Conservation (phyloP, 139 green algal species). For the Desmodesmus armatus region DNA sequence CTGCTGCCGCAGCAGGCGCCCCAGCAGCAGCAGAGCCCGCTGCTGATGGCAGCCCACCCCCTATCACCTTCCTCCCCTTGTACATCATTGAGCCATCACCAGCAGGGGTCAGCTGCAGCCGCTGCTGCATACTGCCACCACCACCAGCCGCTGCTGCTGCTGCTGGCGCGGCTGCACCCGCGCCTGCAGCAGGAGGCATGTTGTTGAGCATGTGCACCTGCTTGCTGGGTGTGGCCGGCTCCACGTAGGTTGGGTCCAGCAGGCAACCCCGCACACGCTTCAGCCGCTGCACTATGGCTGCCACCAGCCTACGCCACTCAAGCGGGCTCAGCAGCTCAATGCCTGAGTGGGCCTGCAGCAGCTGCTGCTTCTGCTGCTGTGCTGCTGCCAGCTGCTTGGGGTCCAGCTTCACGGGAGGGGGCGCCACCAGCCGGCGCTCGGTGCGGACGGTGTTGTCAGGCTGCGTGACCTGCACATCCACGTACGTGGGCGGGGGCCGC, state of each 20-base stretch:
- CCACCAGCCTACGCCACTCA: conserved; percentile 29
- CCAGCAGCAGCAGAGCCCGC: background rate
- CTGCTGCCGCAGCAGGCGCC: background rate
- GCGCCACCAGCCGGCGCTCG: no score
- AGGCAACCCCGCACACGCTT: conserved; percentile 19
- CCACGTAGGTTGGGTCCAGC: conserved; percentile 33
- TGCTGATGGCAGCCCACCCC: background rate
- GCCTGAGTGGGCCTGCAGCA: background rate
- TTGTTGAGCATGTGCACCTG: background rate
- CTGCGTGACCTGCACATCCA: background rate
- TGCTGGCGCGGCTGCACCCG: no score
- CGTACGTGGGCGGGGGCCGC: background rate
- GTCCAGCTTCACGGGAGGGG: background rate
- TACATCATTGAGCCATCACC: background rate
- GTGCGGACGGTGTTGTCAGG: background rate
- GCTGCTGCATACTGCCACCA: background rate
- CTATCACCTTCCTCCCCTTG: background rate
- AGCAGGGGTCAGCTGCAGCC: background rate
- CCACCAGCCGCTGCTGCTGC: background rate
- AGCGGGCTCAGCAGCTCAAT: background rate
- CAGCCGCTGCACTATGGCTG: background rate
- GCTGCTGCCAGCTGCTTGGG: background rate
- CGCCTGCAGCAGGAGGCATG: no score
- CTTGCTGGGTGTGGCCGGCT: conserved; percentile 23
- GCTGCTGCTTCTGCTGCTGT: background rate